Evolutionary conservation across 2,329 filamentous ascomycete genomes (phyloP), one percentile per base, ranked within the genome.

Genomic region (Zymoseptoria passerinii): DNA sequence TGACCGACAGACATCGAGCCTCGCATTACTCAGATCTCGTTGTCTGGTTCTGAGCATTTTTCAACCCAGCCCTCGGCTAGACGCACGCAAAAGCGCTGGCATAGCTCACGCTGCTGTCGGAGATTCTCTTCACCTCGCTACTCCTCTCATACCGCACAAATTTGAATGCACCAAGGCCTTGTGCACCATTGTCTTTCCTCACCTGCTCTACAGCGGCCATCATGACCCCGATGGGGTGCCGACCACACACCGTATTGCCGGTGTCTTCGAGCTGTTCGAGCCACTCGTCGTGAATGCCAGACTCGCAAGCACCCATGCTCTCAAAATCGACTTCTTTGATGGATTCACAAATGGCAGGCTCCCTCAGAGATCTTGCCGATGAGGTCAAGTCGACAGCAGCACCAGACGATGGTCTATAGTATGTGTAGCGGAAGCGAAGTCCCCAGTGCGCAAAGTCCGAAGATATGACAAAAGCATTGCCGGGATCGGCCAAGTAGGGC

Each of bases 391-490:
- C 68, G 56, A 73, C 48, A 28, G 76, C 63, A 63, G 77, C 68
- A 76, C 74, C 61, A 69, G 73, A 65, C 23, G 77, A 68, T 60
- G 82, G 76, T 29, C 84, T 81, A 72, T 96, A 96, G 59, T 87
- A 87, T 28, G 85, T 89, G 73, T 97, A 99, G 57, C 81, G 78
- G 73, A 96, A 99, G 53, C 90, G 81, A 0, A 78, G 67, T 9
- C 94, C 94, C 94, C 94, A 99, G 74, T 99, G 94, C 64, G 92
- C 96, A 72, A 99, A 99, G 72, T 99, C 94, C 0, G 91, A 96
- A 72, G 89, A 94, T 63, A 97, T 82, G 61, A 99, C 82, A 71
- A 97, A 96, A 1, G 87, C 84, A 61, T 89, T 95, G 10, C 81
- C 77, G 0, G 86, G 83, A 65, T 96, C 88, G 35, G 80, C 78